phyloP scores from a whole-genome alignment of 1,139 yeast genomes.

The Kurtzmaniella quercitrusa region DNA sequence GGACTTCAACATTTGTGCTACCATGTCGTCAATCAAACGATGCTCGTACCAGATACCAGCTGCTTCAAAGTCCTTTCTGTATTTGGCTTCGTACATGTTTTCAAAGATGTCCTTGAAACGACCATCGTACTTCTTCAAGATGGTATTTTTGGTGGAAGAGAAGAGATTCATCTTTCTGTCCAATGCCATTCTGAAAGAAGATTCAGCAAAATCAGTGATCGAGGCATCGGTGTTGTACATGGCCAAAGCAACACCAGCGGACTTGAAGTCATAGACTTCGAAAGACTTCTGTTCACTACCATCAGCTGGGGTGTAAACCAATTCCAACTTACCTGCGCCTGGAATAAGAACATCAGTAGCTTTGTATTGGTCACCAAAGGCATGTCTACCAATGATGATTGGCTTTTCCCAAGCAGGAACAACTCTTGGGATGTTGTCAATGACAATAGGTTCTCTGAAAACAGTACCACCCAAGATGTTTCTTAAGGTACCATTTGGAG shows the following conservation, averaged over 20 bases:
- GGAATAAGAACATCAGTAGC: slow-evolving; percentile 83
- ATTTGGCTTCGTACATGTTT: slow-evolving; percentile 66
- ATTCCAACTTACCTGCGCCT: slow-evolving; percentile 71
- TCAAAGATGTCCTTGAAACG: slow-evolving; percentile 91
- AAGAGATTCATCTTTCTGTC: slow-evolving; percentile 74
- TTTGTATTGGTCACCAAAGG: slow-evolving; percentile 94
- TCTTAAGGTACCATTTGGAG: slow-evolving; percentile 96
- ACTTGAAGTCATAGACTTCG: slow-evolving; percentile 69
- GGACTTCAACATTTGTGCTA: slow-evolving; percentile 95
- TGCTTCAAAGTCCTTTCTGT: slow-evolving; percentile 66
- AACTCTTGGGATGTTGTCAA: slow-evolving; percentile 81
- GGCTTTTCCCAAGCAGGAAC: slow-evolving; percentile 95
- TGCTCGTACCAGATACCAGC: slow-evolving; percentile 92
- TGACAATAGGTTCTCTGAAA: slow-evolving; percentile 93
- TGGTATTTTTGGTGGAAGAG: slow-evolving; percentile 90
- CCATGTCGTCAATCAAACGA: slow-evolving; percentile 96
- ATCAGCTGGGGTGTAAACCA: slow-evolving; percentile 75
- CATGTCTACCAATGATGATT: slow-evolving; percentile 94
- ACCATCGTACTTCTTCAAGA: slow-evolving; percentile 90
- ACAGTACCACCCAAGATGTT: slow-evolving; percentile 95
- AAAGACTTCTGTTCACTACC: slow-evolving; percentile 51
- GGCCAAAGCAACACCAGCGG: slow-evolving; percentile 82
- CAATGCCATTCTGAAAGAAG: slow-evolving; percentile 86
- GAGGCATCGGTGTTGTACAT: slow-evolving; percentile 96
- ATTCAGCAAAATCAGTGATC: slow-evolving; percentile 83